These are phyloP conservation scores for Silene conica DNA, from an alignment of 148 eudicot species.

Conservation along the genomic window DNA sequence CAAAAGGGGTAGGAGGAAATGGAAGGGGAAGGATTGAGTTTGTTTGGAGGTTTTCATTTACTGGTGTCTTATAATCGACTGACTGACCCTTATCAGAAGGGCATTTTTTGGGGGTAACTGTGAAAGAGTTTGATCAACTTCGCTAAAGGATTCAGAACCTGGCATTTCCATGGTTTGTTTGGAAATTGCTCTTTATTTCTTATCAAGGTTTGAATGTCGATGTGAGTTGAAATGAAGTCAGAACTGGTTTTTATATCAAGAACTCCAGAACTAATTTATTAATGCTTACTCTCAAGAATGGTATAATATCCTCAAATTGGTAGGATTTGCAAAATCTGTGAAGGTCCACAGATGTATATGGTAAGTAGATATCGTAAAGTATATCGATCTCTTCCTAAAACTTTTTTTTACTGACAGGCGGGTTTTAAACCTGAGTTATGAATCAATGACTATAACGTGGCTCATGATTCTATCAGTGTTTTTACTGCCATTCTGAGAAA, in stretches of 20 bases:
- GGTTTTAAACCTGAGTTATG: neutral
- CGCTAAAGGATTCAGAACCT: neutral
- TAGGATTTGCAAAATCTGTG: too few species aligned
- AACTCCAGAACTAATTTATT: neutral
- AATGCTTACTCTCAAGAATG: too few species aligned
- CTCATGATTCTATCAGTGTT: neutral
- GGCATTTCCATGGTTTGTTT: conserved; percentile 16
- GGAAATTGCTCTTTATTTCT: neutral
- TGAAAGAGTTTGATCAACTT: neutral
- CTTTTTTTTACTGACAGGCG: neutral
- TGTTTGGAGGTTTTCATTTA: neutral
- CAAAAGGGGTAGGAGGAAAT: too few species aligned
- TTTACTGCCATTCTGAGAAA: too few species aligned
- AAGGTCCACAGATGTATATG: too few species aligned
- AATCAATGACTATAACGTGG: too few species aligned
- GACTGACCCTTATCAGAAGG: conserved; percentile 15
- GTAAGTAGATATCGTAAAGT: too few species aligned
- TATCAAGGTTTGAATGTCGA: neutral
- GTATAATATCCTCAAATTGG: too few species aligned
- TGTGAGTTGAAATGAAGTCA: neutral
- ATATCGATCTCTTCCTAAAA: neutral
- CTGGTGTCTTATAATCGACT: neutral
- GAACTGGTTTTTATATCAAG: conserved; percentile 10
- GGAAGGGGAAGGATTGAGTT: neutral
- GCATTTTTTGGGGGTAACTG: conserved; percentile 8